Evolutionary conservation across 169 alveolate genomes (phyloP).

Genomic region (Plasmodium berghei): DNA sequence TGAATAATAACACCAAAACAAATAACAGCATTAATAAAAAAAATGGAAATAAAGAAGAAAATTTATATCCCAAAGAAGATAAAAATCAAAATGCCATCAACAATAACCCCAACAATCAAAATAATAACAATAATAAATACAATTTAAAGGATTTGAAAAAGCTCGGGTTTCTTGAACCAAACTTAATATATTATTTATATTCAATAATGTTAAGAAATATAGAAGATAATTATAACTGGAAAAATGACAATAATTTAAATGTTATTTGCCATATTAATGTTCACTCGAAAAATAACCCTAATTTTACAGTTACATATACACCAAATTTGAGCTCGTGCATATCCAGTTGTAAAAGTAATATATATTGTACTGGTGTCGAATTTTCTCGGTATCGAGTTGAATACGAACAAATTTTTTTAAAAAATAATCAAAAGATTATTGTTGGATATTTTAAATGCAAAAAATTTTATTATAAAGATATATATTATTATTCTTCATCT

Average conservation of each 20-base stretch:
- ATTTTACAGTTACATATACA: constrained; percentile 47
- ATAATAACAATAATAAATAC: constrained; percentile 20
- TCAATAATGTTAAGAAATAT: constrained; percentile 37
- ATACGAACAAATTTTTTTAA: constrained; percentile 56
- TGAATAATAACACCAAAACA: neutral
- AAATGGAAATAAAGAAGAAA: neutral
- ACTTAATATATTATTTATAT: constrained; percentile 35
- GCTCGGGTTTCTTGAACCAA: constrained; percentile 26
- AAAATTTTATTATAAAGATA: constrained; percentile 35
- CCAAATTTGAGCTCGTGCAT: constrained; percentile 77
- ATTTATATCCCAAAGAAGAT: neutral
- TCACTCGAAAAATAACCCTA: constrained; percentile 37
- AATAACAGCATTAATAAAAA: constrained; percentile 1
- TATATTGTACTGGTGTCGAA: constrained; percentile 80
- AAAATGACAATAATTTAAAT: constrained; percentile 32
- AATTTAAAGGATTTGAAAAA: constrained; percentile 15
- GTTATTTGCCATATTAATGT: constrained; percentile 57
- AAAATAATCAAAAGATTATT: constrained; percentile 55
- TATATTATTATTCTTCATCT: constrained; percentile 40
- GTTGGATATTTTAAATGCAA: constrained; percentile 77
- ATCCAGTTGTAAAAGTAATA: constrained; percentile 78
- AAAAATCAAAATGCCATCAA: neutral
- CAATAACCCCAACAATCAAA: constrained; percentile 1
- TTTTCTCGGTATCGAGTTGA: constrained; percentile 43
- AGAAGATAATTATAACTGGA: constrained; percentile 35